Percentiles rank a stretch among this genome's conserved stretches.
These are phyloP conservation scores for Komagataea norvegica DNA, from an alignment of 1,139 yeast genomes.

Conservation along the genomic window DNA sequence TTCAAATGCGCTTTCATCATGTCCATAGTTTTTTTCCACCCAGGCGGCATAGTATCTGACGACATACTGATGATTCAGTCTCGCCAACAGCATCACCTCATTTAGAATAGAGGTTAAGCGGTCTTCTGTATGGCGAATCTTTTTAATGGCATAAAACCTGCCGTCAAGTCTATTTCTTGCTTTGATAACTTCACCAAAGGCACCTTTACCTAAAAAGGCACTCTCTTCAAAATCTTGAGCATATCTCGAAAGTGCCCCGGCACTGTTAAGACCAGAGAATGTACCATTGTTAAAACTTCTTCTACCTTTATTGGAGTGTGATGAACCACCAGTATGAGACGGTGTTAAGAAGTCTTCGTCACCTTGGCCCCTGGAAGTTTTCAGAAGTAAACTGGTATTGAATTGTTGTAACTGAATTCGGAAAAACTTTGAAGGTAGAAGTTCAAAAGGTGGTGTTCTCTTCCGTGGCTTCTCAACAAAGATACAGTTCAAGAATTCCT, in stretches of 20 bases:
- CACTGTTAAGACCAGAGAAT: constrained; percentile 26
- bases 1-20: constrained; percentile 27
- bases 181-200: constrained; percentile 95
- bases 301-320: constrained; percentile 29
- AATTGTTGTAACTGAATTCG: constrained; percentile 55
- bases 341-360: constrained; percentile 19
- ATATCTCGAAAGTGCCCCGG: constrained; percentile 46
- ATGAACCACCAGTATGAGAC: constrained; percentile 19
- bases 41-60: constrained; percentile 96
- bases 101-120: constrained; percentile 76
- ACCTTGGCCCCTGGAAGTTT: constrained; percentile 9
- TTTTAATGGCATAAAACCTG: constrained; percentile 89
- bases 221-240: constrained; percentile 89
- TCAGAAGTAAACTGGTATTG: constrained; percentile 21
- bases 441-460: constrained; percentile 77
- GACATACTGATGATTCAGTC: constrained; percentile 91
- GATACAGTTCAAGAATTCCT: constrained; percentile 63
- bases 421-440: constrained; percentile 76
- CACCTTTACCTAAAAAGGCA: constrained; percentile 90
- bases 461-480: constrained; percentile 63
- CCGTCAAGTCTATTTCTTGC: constrained; percentile 93
- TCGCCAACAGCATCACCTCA: constrained; percentile 86
- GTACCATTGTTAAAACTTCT: constrained; percentile 38
- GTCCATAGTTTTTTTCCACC: constrained; percentile 66
- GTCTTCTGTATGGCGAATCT: constrained; percentile 76